phyloP scores from a whole-genome alignment of 768 basidiomycete genomes.

The Trametes cingulata region DNA sequence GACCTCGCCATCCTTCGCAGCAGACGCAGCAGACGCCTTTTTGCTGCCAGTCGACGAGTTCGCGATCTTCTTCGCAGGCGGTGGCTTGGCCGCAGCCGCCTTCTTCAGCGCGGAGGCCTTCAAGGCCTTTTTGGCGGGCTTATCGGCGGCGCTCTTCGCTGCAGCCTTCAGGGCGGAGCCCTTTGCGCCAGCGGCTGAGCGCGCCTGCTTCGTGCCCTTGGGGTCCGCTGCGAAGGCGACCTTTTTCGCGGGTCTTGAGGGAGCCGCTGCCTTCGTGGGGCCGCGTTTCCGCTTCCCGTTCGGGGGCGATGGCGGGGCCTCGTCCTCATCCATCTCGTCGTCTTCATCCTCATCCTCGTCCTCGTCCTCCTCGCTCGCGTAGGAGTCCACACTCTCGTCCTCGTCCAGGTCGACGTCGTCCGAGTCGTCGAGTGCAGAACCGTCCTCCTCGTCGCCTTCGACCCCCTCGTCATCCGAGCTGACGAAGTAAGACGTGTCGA shows the following conservation, averaged over 20 bases:
- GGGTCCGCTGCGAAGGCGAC: slow-evolving; percentile 35
- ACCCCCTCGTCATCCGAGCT: slow-evolving; percentile 41
- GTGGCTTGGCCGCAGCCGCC: slow-evolving; percentile 25
- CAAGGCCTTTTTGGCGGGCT: slow-evolving; percentile 4
- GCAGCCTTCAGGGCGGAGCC: slow-evolving; percentile 17
- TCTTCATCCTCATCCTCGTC: slow-evolving; percentile 42
- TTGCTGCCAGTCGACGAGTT: slow-evolving; percentile 37
- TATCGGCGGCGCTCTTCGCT: slow-evolving; percentile 1
- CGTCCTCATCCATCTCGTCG: slow-evolving; percentile 44
- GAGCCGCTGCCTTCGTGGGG: slow-evolving; percentile 5
- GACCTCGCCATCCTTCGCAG: slow-evolving; percentile 32
- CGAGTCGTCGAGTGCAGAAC: slow-evolving; percentile 29
- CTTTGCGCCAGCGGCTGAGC: slow-evolving; percentile 26
- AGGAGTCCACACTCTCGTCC: slow-evolving; percentile 41
- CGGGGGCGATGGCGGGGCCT: slow-evolving; percentile 35
- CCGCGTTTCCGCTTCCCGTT: slow-evolving; percentile 36
- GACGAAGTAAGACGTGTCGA: slow-evolving; percentile 43
- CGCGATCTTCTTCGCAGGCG: slow-evolving; percentile 36
- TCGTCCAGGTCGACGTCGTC: slow-evolving; percentile 40
- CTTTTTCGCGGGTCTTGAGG: slow-evolving; percentile 35
- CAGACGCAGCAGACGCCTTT: slow-evolving; percentile 24
- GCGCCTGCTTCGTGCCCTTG: slow-evolving; percentile 29
- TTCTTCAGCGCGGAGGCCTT: slow-evolving; percentile 8
- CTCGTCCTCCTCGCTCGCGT: slow-evolving; percentile 39
- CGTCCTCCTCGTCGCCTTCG: slow-evolving; percentile 39